Evolutionary conservation across 148 eudicot species (phyloP).

Genomic region (Amaranthus hypochondriacus): DNA sequence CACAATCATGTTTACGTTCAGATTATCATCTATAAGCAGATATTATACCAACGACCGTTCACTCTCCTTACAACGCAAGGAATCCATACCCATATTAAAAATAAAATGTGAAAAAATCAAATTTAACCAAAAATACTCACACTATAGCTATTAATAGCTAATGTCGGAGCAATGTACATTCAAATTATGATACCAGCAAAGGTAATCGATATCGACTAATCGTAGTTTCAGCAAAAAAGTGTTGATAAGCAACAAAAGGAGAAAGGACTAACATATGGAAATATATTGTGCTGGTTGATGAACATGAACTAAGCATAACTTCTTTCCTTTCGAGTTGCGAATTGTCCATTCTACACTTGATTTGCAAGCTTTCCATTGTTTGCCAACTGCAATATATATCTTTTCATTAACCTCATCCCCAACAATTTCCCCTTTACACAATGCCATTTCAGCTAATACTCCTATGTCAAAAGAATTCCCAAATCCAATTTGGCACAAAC

Average conservation of each 20-base stretch:
- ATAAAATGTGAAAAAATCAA: background rate
- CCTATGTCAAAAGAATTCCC: background rate
- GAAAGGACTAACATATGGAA: constrained; percentile 24
- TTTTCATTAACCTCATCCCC: constrained; percentile 18
- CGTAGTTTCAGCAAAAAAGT: background rate
- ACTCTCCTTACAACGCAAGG: background rate
- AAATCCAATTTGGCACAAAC: too few relatives aligned
- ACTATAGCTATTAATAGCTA: background rate
- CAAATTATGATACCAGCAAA: background rate
- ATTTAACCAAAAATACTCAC: background rate
- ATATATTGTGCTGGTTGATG: constrained; percentile 33
- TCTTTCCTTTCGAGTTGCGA: constrained; percentile 25
- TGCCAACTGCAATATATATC: constrained; percentile 42
- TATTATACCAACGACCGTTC: background rate
- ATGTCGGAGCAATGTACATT: background rate
- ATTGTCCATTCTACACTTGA: constrained; percentile 33
- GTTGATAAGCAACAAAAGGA: background rate
- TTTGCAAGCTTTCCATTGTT: constrained; percentile 31
- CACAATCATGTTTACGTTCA: background rate
- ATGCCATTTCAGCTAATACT: background rate
- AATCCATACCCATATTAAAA: background rate
- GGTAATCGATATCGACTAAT: background rate
- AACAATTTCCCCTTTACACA: background rate
- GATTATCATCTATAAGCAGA: background rate
- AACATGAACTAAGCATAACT: constrained; percentile 36